Conservation (phyloP, 2,329 filamentous ascomycete genomes). For the Neopestalotiopsis sp. region DNA sequence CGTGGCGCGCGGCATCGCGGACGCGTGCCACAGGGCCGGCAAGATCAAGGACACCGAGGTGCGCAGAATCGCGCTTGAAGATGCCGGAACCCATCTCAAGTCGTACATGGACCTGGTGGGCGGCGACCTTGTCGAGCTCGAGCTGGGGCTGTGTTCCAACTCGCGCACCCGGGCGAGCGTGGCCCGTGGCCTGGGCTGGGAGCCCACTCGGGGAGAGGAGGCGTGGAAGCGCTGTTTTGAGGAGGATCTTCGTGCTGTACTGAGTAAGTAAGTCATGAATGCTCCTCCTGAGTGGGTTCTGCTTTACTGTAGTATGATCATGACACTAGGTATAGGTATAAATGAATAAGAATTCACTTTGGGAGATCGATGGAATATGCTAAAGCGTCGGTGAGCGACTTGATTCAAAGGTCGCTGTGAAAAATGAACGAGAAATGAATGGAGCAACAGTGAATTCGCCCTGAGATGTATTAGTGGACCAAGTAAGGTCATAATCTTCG, state of each 20-base stretch:
- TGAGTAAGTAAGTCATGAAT: neutral
- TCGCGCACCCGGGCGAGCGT: conserved; percentile 31
- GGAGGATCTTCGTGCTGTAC: neutral
- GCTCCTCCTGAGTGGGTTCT: neutral
- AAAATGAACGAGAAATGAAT: too few species aligned
- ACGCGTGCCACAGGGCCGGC: conserved; percentile 37
- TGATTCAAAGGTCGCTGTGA: too few species aligned
- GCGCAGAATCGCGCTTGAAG: conserved; percentile 33
- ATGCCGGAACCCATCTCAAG: conserved; percentile 25
- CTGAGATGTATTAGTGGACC: too few species aligned
- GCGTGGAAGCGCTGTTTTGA: conserved; percentile 12
- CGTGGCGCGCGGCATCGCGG: conserved; percentile 41
- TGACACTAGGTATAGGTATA: neutral
- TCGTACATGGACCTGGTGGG: conserved; percentile 28
- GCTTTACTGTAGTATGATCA: neutral
- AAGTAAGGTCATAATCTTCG: too few species aligned
- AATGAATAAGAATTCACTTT: too few species aligned
- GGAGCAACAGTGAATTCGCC: too few species aligned
- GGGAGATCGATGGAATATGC: too few species aligned
- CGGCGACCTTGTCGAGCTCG: conserved; percentile 38
- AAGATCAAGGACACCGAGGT: conserved; percentile 35
- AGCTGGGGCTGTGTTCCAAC: conserved; percentile 35
- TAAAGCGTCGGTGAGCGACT: too few species aligned
- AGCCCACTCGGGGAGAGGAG: conserved; percentile 35
- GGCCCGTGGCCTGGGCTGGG: conserved; percentile 37